Evolutionary conservation across 1,284 basidiomycete species (phyloP).

Genomic region (Polyporus tsugae): DNA sequence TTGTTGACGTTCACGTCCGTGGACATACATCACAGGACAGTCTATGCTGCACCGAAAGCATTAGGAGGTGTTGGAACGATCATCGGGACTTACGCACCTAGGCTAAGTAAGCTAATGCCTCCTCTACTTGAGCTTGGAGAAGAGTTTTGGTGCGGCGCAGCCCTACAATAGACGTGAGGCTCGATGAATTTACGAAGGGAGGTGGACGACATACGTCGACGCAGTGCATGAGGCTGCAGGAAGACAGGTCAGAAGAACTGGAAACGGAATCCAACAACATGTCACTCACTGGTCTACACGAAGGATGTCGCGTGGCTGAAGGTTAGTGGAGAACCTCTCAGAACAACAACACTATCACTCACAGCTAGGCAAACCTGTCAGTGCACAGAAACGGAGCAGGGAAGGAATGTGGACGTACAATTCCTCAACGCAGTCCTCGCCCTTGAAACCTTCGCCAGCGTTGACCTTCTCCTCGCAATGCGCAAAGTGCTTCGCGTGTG

Average conservation of each 20-base stretch:
- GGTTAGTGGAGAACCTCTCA: constrained; percentile 14
- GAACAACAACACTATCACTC: constrained; percentile 6
- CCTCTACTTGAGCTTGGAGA: constrained; percentile 65
- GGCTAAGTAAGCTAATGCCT: background rate
- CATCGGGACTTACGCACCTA: background rate
- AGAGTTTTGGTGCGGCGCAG: constrained; percentile 84
- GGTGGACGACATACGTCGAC: constrained; percentile 69
- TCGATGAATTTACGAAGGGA: constrained; percentile 16
- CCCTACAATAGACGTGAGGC: constrained; percentile 49
- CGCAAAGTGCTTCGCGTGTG: constrained; percentile 86
- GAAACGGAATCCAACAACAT: constrained; percentile 44
- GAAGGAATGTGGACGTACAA: constrained; percentile 56
- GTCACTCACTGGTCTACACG: constrained; percentile 30
- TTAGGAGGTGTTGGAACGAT: background rate
- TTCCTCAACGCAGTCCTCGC: constrained; percentile 93
- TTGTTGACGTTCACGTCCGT: constrained; percentile 2
- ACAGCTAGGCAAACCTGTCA: constrained; percentile 24
- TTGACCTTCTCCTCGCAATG: constrained; percentile 91
- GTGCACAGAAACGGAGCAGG: background rate
- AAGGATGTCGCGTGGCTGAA: background rate
- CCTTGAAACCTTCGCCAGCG: constrained; percentile 86
- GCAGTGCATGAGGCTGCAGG: constrained; percentile 85
- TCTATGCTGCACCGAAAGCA: background rate
- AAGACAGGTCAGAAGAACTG: constrained; percentile 46
- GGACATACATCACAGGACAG: constrained; percentile 2